Evolutionary conservation across 2,329 filamentous ascomycete species (phyloP).

Genomic region (Cladosporium oxysporum): DNA sequence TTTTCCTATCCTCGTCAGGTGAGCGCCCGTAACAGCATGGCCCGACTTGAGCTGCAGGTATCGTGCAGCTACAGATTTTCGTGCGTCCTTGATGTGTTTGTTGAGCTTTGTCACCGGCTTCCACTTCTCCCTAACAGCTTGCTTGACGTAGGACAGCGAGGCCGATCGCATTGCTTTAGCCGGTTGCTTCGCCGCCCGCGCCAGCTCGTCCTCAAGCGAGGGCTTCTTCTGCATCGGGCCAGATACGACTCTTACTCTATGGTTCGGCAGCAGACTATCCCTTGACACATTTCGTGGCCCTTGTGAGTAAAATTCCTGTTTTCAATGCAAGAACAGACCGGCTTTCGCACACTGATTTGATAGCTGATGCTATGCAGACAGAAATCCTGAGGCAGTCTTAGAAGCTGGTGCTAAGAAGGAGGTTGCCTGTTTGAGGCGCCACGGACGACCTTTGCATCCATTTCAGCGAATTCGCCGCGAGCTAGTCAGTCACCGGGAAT

Average conservation of each 20-base stretch:
- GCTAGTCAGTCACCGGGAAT: constrained; percentile 28
- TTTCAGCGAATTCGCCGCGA: constrained; percentile 36
- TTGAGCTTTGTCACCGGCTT: not conserved
- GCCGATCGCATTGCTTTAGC: not conserved
- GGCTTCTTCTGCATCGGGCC: constrained; percentile 39
- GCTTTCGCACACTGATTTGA: too few species aligned
- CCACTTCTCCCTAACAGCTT: not conserved
- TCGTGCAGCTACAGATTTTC: not conserved
- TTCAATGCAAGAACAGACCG: too few species aligned
- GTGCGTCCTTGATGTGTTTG: not conserved
- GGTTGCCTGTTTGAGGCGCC: constrained; percentile 32
- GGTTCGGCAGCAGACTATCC: constrained; percentile 34
- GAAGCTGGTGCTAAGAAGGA: too few species aligned
- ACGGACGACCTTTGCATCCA: constrained; percentile 36
- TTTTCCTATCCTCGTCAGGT: not conserved
- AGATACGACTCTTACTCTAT: constrained; percentile 34
- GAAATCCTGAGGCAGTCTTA: too few species aligned
- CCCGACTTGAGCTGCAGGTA: not conserved
- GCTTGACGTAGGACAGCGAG: not conserved
- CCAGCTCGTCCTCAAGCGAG: constrained; percentile 16
- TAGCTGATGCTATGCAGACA: too few species aligned
- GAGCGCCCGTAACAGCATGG: not conserved
- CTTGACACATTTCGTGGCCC: constrained; percentile 34
- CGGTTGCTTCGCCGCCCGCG: not conserved
- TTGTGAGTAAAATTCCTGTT: constrained; percentile 31